Percentiles rank a stretch among this genome's conserved stretches.
These are phyloP conservation scores for Suhomyces prunicola DNA, from an alignment of 805 yeast genomes.

Conservation along the genomic window DNA sequence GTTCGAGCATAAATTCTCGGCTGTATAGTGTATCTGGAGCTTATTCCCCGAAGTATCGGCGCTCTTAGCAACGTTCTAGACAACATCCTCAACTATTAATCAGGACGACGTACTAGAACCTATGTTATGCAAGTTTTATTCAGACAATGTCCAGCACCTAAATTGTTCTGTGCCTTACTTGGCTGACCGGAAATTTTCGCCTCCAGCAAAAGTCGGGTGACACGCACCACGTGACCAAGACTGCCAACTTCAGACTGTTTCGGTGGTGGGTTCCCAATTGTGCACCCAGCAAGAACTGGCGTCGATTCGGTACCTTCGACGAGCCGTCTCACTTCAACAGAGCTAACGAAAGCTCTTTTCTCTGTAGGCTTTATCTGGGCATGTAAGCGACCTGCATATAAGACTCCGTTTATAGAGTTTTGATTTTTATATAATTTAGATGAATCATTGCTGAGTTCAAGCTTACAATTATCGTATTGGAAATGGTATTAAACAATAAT, in stretches of 20 bases:
- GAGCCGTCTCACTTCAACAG: not conserved
- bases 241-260: not conserved
- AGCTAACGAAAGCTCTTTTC: not conserved
- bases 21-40: not conserved
- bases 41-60: not conserved
- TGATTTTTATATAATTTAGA: no score
- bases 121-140: not conserved
- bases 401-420: no score
- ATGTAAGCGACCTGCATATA: not conserved
- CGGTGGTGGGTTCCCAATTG: not conserved
- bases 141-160: not conserved
- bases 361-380: not conserved
- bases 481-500: not conserved
- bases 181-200: conserved; percentile 2
- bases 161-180: not conserved
- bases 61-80: conserved; percentile 1
- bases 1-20: not conserved
- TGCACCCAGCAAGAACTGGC: not conserved
- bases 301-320: not conserved
- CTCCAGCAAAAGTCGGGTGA: not conserved
- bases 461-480: no score
- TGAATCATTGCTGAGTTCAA: no score
- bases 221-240: not conserved
- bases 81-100: not conserved
- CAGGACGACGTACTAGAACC: not conserved